Evolutionary conservation across 2,329 filamentous ascomycete genomes (phyloP).

Genomic region (Fusarium penzigii): DNA sequence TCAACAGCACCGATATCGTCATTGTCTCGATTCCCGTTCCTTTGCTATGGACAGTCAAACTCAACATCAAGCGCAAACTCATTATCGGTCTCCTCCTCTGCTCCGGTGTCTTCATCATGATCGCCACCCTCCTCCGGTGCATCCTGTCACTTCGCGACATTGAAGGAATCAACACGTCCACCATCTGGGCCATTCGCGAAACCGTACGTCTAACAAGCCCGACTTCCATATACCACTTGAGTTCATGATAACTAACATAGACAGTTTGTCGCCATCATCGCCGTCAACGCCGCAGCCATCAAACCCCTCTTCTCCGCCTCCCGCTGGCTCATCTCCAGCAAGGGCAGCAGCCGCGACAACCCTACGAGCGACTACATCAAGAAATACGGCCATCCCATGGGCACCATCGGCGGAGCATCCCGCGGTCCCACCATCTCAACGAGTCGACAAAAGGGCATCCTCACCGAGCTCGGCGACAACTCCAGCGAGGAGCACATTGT

Average conservation of each 20-base stretch:
- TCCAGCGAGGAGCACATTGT: slow-evolving; percentile 37
- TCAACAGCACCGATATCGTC: slow-evolving; percentile 38
- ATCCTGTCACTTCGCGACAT: slow-evolving; percentile 39
- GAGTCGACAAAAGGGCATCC: slow-evolving; percentile 22
- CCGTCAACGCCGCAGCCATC: slow-evolving; percentile 43
- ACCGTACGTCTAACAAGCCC: slow-evolving; percentile 28
- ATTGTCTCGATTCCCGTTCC: slow-evolving; percentile 43
- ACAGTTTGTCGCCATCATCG: slow-evolving; percentile 46
- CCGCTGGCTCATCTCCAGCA: slow-evolving; percentile 36
- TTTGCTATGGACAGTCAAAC: slow-evolving; percentile 41
- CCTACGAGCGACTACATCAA: slow-evolving; percentile 26
- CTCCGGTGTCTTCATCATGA: slow-evolving; percentile 45
- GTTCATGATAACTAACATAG: not conserved
- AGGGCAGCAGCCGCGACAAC: slow-evolving; percentile 31
- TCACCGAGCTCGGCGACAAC: slow-evolving; percentile 30
- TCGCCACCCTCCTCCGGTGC: slow-evolving; percentile 44
- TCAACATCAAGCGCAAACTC: slow-evolving; percentile 39
- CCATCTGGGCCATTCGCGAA: slow-evolving; percentile 46
- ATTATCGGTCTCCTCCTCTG: slow-evolving; percentile 42
- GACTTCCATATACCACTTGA: not conserved
- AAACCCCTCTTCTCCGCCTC: slow-evolving; percentile 40
- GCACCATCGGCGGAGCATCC: slow-evolving; percentile 27
- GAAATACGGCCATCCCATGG: slow-evolving; percentile 26
- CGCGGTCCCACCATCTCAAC: slow-evolving; percentile 7
- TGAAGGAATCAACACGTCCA: slow-evolving; percentile 39